Evolutionary conservation across 108 stramenopile genomes (phyloP).

Genomic region (Skeletonema potamos): DNA sequence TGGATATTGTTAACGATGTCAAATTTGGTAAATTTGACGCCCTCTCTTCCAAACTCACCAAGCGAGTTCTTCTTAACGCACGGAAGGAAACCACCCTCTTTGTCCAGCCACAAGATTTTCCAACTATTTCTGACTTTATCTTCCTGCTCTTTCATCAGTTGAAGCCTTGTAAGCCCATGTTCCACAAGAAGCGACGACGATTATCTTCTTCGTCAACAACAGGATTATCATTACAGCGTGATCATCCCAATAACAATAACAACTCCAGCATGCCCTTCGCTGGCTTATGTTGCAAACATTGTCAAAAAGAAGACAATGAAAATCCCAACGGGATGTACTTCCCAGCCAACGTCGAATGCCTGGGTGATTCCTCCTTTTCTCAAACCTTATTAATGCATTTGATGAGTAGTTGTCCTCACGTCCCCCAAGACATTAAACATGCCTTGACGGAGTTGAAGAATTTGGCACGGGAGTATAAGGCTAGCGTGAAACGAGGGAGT

Average conservation of each 20-base stretch:
- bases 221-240: not conserved
- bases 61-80: slow-evolving; percentile 3
- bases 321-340: slow-evolving; percentile 6
- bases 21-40: slow-evolving; percentile 1
- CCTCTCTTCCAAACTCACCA: not conserved
- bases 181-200: not conserved
- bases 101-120: slow-evolving; percentile 15
- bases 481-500: not conserved
- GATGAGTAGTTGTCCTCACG: slow-evolving; percentile 1
- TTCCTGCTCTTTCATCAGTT: slow-evolving; percentile 13
- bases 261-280: not conserved
- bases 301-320: not conserved
- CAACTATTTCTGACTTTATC: not conserved
- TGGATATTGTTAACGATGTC: not conserved
- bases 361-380: slow-evolving; percentile 2
- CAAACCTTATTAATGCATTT: slow-evolving; percentile 8
- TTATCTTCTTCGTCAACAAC: not conserved
- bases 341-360: not conserved
- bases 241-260: not conserved
- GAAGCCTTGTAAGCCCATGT: not conserved
- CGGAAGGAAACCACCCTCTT: not conserved
- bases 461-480: not conserved
- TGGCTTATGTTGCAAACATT: slow-evolving; percentile 7
- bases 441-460: slow-evolving; percentile 1
- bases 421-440: not conserved